Evolutionary conservation across 768 basidiomycete genomes (phyloP).

Genomic region (Hortiboletus flavorubellus): DNA sequence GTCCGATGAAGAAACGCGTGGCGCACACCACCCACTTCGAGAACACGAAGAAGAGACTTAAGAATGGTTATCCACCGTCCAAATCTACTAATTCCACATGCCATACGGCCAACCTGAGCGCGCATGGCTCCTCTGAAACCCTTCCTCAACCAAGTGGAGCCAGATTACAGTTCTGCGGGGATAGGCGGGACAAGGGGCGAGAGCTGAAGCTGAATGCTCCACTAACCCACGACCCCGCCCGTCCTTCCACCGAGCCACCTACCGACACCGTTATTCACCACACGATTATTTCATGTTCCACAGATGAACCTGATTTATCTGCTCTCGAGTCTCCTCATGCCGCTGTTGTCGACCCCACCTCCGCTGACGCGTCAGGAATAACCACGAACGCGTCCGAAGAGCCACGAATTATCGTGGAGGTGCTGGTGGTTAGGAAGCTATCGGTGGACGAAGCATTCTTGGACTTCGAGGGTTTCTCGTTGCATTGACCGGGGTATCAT

Average conservation of each 20-base stretch:
- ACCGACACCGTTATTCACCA: not conserved
- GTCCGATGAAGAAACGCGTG: conserved; percentile 50
- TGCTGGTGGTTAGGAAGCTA: conserved; percentile 73
- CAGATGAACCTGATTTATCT: conserved; percentile 10
- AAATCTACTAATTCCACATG: not conserved
- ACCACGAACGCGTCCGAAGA: conserved; percentile 18
- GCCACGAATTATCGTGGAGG: conserved; percentile 75
- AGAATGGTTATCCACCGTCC: conserved; percentile 22
- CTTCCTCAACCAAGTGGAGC: conserved; percentile 14
- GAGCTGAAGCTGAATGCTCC: conserved; percentile 40
- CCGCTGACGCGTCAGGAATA: not conserved
- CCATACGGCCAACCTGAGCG: not conserved
- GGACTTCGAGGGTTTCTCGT: conserved; percentile 64
- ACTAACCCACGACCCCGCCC: conserved; percentile 16
- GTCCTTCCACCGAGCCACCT: not conserved
- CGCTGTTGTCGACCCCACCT: conserved; percentile 20
- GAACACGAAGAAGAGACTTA: conserved; percentile 23
- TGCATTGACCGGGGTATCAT: conserved; percentile 10
- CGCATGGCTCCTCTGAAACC: not conserved
- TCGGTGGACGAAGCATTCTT: conserved; percentile 72
- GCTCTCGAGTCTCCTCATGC: conserved; percentile 36
- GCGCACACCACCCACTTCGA: conserved; percentile 25
- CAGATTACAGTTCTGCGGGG: conserved; percentile 39
- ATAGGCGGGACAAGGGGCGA: conserved; percentile 48
- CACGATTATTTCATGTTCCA: not conserved